Conservation (phyloP, 495 filamentous ascomycete genomes). For the Bathelium albidoporum region DNA sequence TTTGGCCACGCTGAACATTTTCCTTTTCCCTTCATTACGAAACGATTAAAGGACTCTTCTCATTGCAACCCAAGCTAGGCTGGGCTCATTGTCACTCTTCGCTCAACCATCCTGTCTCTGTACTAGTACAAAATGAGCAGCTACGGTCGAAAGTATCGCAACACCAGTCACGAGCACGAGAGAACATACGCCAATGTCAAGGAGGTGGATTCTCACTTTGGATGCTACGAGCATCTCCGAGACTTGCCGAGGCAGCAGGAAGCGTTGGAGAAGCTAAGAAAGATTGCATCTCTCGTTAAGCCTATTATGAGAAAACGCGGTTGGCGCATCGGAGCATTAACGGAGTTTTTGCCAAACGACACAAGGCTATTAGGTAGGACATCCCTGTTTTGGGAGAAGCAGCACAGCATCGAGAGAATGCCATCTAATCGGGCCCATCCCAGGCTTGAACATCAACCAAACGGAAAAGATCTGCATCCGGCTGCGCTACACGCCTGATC, state of each 20-base stretch:
- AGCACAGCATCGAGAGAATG: no score
- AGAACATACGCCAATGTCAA: slow-evolving; percentile 18
- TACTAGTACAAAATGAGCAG: not conserved
- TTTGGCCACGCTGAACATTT: not conserved
- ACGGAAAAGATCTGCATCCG: slow-evolving; percentile 76
- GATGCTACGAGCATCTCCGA: slow-evolving; percentile 69
- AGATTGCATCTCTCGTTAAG: slow-evolving; percentile 83
- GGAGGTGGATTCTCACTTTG: slow-evolving; percentile 54
- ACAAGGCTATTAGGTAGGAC: slow-evolving; percentile 58
- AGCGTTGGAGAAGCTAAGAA: slow-evolving; percentile 71
- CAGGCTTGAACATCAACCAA: slow-evolving; percentile 66
- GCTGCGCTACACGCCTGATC: slow-evolving; percentile 66
- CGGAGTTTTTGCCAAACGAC: slow-evolving; percentile 75
- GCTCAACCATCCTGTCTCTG: not conserved
- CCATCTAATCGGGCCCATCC: no score
- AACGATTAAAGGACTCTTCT: not conserved
- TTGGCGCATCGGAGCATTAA: slow-evolving; percentile 71
- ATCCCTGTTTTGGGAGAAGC: not conserved
- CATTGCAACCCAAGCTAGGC: not conserved
- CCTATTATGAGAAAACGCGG: slow-evolving; percentile 82
- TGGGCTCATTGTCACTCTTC: not conserved
- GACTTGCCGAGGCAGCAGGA: slow-evolving; percentile 61
- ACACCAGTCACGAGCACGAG: not conserved
- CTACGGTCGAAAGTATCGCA: not conserved
- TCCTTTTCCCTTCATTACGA: not conserved